Evolutionary conservation across 2,329 filamentous ascomycete genomes (phyloP).

Genomic region (Penicillium fuscoglaucum): DNA sequence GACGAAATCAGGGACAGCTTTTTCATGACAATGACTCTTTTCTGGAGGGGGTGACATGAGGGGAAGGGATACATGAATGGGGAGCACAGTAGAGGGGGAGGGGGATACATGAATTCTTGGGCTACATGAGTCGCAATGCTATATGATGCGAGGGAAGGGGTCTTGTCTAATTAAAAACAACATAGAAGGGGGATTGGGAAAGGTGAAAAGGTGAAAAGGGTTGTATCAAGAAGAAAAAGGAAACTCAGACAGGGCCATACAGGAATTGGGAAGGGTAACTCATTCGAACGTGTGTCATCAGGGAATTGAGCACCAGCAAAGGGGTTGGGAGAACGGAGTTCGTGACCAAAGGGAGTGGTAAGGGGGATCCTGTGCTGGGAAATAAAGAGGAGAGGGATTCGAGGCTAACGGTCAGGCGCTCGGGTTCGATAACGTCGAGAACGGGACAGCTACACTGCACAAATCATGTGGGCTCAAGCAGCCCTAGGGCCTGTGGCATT

Average conservation of each 20-base stretch:
- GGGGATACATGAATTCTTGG: constrained; percentile 44
- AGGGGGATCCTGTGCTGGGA: constrained; percentile 9
- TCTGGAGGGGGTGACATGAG: constrained; percentile 24
- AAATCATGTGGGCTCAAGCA: background rate
- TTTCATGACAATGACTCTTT: constrained; percentile 39
- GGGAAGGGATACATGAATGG: constrained; percentile 21
- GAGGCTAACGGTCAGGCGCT: background rate
- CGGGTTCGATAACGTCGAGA: background rate
- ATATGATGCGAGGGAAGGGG: constrained; percentile 27
- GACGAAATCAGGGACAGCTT: constrained; percentile 22
- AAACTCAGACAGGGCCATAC: constrained; percentile 14
- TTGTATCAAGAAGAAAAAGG: constrained; percentile 20
- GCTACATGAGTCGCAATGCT: constrained; percentile 35
- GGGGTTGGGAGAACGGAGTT: constrained; percentile 10
- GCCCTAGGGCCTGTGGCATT: background rate
- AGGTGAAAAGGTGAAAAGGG: constrained; percentile 28
- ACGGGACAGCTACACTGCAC: background rate
- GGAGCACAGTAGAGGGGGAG: constrained; percentile 38
- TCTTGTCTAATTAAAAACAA: constrained; percentile 43
- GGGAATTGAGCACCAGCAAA: constrained; percentile 14
- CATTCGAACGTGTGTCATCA: constrained; percentile 24
- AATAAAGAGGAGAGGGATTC: constrained; percentile 5
- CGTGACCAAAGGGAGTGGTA: constrained; percentile 9
- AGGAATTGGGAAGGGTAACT: constrained; percentile 11
- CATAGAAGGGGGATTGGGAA: constrained; percentile 23